Base-by-base conservation (phyloP, 2,329 filamentous ascomycete species). In the Alternaria hordeiaustralica region DNA sequence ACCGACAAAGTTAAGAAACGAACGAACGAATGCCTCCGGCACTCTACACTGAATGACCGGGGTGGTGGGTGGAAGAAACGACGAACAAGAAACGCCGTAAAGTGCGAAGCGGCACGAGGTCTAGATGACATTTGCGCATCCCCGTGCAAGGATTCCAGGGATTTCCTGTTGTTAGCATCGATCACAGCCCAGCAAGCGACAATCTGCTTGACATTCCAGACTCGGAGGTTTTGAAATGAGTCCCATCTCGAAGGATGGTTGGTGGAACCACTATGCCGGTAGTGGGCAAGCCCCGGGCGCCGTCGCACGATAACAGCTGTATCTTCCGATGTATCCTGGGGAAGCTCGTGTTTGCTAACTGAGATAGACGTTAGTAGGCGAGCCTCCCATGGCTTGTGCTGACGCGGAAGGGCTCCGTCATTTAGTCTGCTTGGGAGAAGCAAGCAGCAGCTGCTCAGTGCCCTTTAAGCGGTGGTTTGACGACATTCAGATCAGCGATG, bases 191-290 rank as follows among this genome's bases (percentile, higher is more conserved):
- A 58, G 62, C 53, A 62, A 65, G 61, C 64, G 64, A 64, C 65
- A 65, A 69, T 45, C 61, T 57, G 49, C 58, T 53, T 50, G 60
- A 47, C 54, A 62, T 64, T 72, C 72, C 66, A 70, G 71, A 65
- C 64, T 66, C 60, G 53, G 64, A 60, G 45, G 61, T 26, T 46
- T 33, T 47, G 63, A 72, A 68, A 71, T 72, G 63, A 69, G 45
- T 49, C 63, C 41, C 61, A 61, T 65, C 63, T 36, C 61, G 55
- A 68, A 69, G 66, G 68, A 68, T 57, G 26, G 69, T 73, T 72
- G 68, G 72, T 74, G 72, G 72, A 72, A 74, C 72, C 61, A 66
- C 55, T 54, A 61, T n/a, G n/a, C 59, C 55, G 23, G 58, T 59
- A 45, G 26, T n/a, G 62, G 66, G 54, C 58, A 60, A 60, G 63